Percentiles rank a stretch among this genome's conserved stretches.
Evolutionary conservation across 805 yeast genomes (phyloP).

Genomic region (Cephaloascus fragrans): DNA sequence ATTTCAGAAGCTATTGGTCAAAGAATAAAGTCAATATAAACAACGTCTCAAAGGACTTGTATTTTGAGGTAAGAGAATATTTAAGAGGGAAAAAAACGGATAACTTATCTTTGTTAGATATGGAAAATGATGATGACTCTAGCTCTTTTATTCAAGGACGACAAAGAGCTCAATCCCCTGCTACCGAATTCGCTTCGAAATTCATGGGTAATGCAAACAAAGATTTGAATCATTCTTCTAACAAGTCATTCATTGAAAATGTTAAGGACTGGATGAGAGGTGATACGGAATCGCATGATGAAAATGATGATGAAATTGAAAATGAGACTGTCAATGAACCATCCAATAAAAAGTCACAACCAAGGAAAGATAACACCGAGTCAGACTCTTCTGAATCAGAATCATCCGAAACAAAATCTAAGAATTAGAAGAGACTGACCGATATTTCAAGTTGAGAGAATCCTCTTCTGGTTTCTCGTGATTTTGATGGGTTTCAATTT

Average conservation of each 20-base stretch:
- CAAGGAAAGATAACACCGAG: too few species aligned
- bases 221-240: conserved; percentile 20
- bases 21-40: conserved; percentile 60
- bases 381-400: too few species aligned
- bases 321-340: too few species aligned
- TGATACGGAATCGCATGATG: conserved; percentile 7
- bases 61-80: conserved; percentile 76
- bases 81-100: conserved; percentile 34
- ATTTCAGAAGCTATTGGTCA: conserved; percentile 80
- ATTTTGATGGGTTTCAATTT: too few species aligned
- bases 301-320: neutral
- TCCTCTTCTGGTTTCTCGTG: too few species aligned
- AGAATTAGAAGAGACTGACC: too few species aligned
- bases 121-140: conserved; percentile 10
- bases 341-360: too few species aligned
- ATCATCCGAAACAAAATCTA: too few species aligned
- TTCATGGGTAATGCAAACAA: conserved; percentile 47
- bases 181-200: conserved; percentile 56
- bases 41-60: conserved; percentile 71
- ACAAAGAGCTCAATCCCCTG: conserved; percentile 35
- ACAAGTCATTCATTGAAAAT: conserved; percentile 24
- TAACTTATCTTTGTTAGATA: conserved; percentile 16
- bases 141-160: conserved; percentile 6
- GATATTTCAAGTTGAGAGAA: too few species aligned
- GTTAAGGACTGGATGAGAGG: conserved; percentile 31